phyloP scores from a whole-genome alignment of 31 red algal species.

The Odonthalia washingtoniensis region DNA sequence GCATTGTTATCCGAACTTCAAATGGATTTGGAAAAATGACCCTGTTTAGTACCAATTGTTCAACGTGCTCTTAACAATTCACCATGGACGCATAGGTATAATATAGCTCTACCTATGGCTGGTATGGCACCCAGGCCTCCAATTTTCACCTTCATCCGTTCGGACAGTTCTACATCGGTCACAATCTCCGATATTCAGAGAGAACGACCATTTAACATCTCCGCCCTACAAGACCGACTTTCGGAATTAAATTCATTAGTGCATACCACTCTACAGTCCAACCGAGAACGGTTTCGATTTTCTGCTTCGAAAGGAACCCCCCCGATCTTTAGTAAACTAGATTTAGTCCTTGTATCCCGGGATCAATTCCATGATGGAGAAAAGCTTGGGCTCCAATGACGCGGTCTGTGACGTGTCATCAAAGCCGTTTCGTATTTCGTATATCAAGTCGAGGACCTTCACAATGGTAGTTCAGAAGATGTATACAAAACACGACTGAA shows the following conservation, averaged over 20 bases:
- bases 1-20: neutral
- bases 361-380: neutral
- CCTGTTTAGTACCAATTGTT: neutral
- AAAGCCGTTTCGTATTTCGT: slow-evolving; percentile 23
- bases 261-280: slow-evolving; percentile 4
- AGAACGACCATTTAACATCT: neutral
- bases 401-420: neutral
- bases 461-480: slow-evolving; percentile 8
- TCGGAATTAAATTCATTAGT: neutral
- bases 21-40: neutral
- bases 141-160: slow-evolving; percentile 3
- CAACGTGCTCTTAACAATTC: neutral
- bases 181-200: neutral
- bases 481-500: slow-evolving; percentile 7
- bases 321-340: neutral
- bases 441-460: slow-evolving; percentile 20
- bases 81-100: neutral
- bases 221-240: neutral
- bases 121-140: neutral
- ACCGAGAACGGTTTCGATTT: neutral
- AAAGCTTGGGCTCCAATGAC: neutral
- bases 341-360: slow-evolving; percentile 11
- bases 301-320: neutral
- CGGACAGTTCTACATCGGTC: neutral
- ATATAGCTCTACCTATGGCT: neutral